Base-by-base conservation (phyloP, 2,329 filamentous ascomycete species). In the Colletotrichum horii region DNA sequence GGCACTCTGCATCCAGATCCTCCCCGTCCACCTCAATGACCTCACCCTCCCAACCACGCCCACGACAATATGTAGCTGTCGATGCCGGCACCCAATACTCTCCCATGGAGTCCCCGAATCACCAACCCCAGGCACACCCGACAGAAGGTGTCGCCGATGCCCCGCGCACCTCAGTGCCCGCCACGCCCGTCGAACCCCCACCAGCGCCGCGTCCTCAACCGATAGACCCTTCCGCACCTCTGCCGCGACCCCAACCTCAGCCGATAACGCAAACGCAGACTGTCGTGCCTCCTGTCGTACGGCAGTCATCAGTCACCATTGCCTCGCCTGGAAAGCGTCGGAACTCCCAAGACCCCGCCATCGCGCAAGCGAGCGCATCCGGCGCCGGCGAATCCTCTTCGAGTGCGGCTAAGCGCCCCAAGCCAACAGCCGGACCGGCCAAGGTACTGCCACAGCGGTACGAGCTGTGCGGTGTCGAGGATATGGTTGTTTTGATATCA, bases 401-500 rank as follows among this genome's bases (percentile, higher is more conserved):
- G 55, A 78, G 80, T 30, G 78, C 81, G 9, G 84, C 89, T 8
- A 94, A 94, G 81, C 88, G 92, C 58, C 83, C 87, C 34, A 89
- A 87, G 77, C 86, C 88, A 38, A 89, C 89, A 60, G 83, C 85
- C 16, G 84, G 83, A 8, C 87, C 89, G 9, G 86, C 89, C 55
- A 94, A 92, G 81, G 79, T 89, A 11, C 81, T 97, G 82, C 94
- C 97, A 1, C 84, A 90, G 75, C 89, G 90, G 80, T 99, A 99
- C 83, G 95, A 98, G 83, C 87, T 92, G 14, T 98, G 95, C 83
- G 89, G 94, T 52, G 91, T 95, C 11, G 94, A 96, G 80, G 96
- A 98, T 82, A 91, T 99, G 82, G 97, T 98, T 32, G 89, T 96
- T 56, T 87, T 99, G 76, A 97, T 99, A 79, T 93, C 96, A 61